Conservation (phyloP, 441 rosid species). For the Flueggea neowawraea region DNA sequence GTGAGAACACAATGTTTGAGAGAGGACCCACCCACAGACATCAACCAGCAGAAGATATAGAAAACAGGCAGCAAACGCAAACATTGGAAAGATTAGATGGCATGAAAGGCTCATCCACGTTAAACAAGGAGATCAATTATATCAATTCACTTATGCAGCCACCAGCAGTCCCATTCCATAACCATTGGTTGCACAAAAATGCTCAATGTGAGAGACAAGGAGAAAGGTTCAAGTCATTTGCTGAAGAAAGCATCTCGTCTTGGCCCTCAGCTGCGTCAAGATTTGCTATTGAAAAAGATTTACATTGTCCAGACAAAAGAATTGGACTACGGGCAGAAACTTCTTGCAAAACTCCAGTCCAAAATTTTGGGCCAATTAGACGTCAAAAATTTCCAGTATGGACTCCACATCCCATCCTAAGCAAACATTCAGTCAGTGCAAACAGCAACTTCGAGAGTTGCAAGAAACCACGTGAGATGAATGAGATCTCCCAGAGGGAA, state of each 20-base stretch:
- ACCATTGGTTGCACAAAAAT: conserved; percentile 22
- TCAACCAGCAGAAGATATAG: conserved; percentile 25
- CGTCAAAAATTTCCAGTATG: conserved; percentile 21
- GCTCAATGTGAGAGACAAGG: conserved; percentile 27
- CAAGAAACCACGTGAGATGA: conserved; percentile 28
- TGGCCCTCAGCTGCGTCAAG: conserved; percentile 45
- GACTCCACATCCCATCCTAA: conserved; percentile 22
- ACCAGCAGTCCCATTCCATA: conserved; percentile 26
- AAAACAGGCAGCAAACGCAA: conserved; percentile 30
- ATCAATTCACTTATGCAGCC: conserved; percentile 24
- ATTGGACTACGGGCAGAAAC: conserved; percentile 23
- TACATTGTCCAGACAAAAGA: conserved; percentile 20
- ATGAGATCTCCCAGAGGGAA: conserved; percentile 28
- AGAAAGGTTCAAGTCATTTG: conserved; percentile 33
- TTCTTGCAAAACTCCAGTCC: conserved; percentile 19
- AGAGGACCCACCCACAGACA: conserved; percentile 27
- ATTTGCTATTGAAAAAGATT: conserved; percentile 27
- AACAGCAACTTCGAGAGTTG: conserved; percentile 25
- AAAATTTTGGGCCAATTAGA: conserved; percentile 21
- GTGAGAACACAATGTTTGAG: conserved; percentile 30
- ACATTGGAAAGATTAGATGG: conserved; percentile 22
- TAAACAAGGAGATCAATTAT: conserved; percentile 31
- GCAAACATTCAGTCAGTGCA: conserved; percentile 27
- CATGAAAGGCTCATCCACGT: conserved; percentile 29
- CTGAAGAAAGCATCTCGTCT: conserved; percentile 48